These are phyloP conservation scores for Melastoma candidum DNA, from an alignment of 441 rosid species.

Conservation along the genomic window DNA sequence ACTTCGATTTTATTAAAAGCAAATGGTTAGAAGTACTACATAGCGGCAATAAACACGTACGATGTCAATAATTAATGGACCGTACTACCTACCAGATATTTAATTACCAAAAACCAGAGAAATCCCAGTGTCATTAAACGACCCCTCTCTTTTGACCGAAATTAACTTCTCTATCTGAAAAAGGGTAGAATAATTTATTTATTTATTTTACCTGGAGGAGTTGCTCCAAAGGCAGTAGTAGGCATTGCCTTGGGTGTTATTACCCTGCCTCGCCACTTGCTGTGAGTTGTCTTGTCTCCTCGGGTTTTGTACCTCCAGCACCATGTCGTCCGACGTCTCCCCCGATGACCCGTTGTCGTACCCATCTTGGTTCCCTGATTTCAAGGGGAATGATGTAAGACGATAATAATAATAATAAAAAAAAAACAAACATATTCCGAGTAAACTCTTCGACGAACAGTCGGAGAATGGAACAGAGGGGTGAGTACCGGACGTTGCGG, in stretches of 20 bases:
- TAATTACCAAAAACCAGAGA: no score
- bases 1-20: no score
- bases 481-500: conserved; percentile 2
- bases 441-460: background rate
- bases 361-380: conserved; percentile 46
- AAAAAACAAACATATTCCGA: no score
- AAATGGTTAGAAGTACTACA: no score
- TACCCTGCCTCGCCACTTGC: conserved; percentile 25
- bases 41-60: no score
- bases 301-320: conserved; percentile 52
- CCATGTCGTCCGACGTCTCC: conserved; percentile 66
- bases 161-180: no score
- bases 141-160: no score
- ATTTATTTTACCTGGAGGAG: background rate
- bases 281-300: conserved; percentile 42
- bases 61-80: no score
- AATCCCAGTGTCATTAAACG: no score
- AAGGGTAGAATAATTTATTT: background rate
- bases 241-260: background rate
- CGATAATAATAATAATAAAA: background rate
- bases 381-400: background rate
- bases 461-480: background rate
- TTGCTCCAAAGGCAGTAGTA: conserved; percentile 3
- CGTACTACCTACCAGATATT: no score
- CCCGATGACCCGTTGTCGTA: conserved; percentile 69